A percentile compares a stretch with the other conserved stretches of the same genome.
Conservation (phyloP, 768 basidiomycete genomes). For the Tephrocybe sp. region DNA sequence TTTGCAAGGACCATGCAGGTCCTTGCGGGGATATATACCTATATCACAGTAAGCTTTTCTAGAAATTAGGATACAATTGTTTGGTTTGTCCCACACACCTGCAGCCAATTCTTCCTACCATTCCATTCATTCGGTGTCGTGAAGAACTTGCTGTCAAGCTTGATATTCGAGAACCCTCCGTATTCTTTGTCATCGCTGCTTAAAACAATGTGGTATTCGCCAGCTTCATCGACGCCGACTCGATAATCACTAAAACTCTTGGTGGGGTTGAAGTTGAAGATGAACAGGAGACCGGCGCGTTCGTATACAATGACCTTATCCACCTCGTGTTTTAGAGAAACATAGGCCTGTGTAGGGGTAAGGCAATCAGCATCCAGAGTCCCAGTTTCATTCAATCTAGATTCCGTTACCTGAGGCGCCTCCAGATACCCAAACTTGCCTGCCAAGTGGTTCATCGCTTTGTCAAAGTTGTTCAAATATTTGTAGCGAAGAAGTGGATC, state of each 20-base stretch:
- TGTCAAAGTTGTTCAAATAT: slow-evolving; percentile 92
- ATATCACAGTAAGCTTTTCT: neutral
- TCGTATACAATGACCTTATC: slow-evolving; percentile 96
- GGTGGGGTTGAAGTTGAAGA: slow-evolving; percentile 97
- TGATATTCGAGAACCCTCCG: slow-evolving; percentile 86
- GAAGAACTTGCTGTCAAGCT: slow-evolving; percentile 58
- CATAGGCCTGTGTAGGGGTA: slow-evolving; percentile 60
- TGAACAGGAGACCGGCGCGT: slow-evolving; percentile 88
- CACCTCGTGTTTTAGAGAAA: slow-evolving; percentile 89
- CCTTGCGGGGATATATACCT: slow-evolving; percentile 74
- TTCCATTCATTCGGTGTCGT: slow-evolving; percentile 93
- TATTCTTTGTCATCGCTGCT: slow-evolving; percentile 84
- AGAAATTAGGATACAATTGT: neutral
- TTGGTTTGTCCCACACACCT: slow-evolving; percentile 52
- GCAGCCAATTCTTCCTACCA: slow-evolving; percentile 83
- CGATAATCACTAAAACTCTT: slow-evolving; percentile 92
- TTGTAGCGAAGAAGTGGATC: slow-evolving; percentile 84
- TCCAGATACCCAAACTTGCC: slow-evolving; percentile 82
- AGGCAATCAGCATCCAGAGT: slow-evolving; percentile 1
- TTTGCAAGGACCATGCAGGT: slow-evolving; percentile 66
- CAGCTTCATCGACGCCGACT: slow-evolving; percentile 81
- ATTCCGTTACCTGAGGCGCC: slow-evolving; percentile 58
- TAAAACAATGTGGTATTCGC: slow-evolving; percentile 80
- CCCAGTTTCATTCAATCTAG: neutral
- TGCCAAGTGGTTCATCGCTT: slow-evolving; percentile 86